Percentiles rank a stretch among this genome's conserved stretches.
phyloP scores from a whole-genome alignment of 768 basidiomycete genomes.

The Mycena metata region DNA sequence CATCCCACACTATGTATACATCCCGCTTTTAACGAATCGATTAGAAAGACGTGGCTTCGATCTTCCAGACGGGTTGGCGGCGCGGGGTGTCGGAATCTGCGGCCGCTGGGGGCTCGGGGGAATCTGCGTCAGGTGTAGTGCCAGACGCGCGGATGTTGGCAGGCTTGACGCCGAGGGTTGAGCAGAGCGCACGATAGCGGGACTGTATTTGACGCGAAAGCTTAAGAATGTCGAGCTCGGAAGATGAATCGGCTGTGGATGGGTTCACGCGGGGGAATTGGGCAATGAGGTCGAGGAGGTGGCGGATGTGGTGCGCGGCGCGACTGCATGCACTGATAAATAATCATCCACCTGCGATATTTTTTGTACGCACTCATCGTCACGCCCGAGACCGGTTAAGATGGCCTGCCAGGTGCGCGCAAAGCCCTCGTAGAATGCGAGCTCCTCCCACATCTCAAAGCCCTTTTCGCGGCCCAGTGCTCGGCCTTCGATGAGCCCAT shows the following conservation, averaged over 20 bases:
- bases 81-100: constrained; percentile 27
- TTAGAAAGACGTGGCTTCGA: constrained; percentile 38
- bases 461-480: constrained; percentile 91
- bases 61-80: constrained; percentile 41
- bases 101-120: constrained; percentile 26
- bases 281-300: constrained; percentile 77
- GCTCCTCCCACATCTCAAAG: constrained; percentile 97
- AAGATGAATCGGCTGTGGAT: constrained; percentile 55
- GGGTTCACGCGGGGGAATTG: constrained; percentile 88
- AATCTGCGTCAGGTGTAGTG: constrained; percentile 34
- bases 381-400: constrained; percentile 53
- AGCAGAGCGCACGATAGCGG: constrained; percentile 88
- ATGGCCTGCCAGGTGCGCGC: constrained; percentile 78
- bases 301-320: constrained; percentile 63
- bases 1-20: constrained; percentile 27
- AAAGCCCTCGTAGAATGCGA: constrained; percentile 93
- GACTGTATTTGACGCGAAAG: constrained; percentile 89
- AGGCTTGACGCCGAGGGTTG: constrained; percentile 77
- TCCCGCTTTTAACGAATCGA: constrained; percentile 3
- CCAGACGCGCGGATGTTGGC: constrained; percentile 52
- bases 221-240: constrained; percentile 78
- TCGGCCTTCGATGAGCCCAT: constrained; percentile 92
- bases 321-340: not conserved
- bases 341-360: constrained; percentile 1
- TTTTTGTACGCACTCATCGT: constrained; percentile 62